phyloP scores from a whole-genome alignment of 495 filamentous ascomycete genomes.

The Hyaloscypha hepaticicola region DNA sequence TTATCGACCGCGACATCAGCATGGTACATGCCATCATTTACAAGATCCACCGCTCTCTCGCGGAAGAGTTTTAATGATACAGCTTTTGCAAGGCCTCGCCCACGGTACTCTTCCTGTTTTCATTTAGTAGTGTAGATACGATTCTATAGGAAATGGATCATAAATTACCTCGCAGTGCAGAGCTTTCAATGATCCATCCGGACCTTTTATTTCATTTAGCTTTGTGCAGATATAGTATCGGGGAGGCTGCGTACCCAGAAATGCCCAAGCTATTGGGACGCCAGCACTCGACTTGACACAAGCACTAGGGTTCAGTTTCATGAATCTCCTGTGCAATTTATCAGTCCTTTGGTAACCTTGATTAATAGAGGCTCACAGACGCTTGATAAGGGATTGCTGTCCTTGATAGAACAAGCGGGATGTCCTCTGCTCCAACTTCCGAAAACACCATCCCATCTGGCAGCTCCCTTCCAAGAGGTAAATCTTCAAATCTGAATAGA shows the following conservation, averaged over 20 bases:
- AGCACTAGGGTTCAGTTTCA: background rate
- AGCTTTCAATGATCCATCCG: conserved; percentile 37
- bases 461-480: conserved; percentile 28
- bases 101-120: conserved; percentile 34
- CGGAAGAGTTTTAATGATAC: conserved; percentile 41
- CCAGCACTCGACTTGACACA: background rate
- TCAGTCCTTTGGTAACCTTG: background rate
- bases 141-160: background rate
- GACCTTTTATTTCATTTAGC: conserved; percentile 30
- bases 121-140: background rate
- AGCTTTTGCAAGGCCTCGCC: conserved; percentile 45
- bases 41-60: conserved; percentile 38
- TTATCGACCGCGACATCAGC: conserved; percentile 46
- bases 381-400: conserved; percentile 37
- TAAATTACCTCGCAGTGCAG: conserved; percentile 38
- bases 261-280: conserved; percentile 38
- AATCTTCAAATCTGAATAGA: conserved; percentile 37
- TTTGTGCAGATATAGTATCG: conserved; percentile 6
- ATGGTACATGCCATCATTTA: conserved; percentile 40
- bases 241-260: conserved; percentile 35
- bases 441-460: conserved; percentile 37
- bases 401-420: conserved; percentile 35
- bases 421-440: conserved; percentile 33
- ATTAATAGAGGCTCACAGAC: conserved; percentile 32
- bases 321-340: background rate